Conservation (phyloP, 208 protist genomes). For the Leishmania gerbilli region DNA sequence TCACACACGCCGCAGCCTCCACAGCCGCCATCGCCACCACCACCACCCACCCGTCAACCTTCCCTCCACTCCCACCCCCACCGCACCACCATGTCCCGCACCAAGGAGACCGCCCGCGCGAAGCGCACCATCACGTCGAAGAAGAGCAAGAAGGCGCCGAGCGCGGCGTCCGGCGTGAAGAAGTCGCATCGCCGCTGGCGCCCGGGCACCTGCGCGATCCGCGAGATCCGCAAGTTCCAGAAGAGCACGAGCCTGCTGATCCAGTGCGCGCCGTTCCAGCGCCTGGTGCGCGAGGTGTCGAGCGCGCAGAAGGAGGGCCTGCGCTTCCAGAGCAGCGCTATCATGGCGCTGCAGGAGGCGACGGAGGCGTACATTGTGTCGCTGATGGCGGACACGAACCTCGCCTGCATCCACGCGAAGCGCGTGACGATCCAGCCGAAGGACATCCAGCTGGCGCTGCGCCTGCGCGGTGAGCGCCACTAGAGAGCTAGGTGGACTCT, state of each 20-base stretch:
- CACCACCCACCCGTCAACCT: background rate
- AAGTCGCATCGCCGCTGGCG: slow-evolving; percentile 96
- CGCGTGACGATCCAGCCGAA: slow-evolving; percentile 87
- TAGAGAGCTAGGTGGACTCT: slow-evolving; percentile 10
- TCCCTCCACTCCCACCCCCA: background rate
- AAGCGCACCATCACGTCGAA: slow-evolving; percentile 97
- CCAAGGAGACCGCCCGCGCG: slow-evolving; percentile 97
- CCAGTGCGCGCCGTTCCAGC: slow-evolving; percentile 87
- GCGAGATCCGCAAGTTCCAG: slow-evolving; percentile 95
- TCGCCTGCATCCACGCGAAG: slow-evolving; percentile 86
- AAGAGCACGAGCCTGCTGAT: slow-evolving; percentile 89
- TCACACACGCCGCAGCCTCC: background rate
- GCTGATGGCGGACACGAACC: slow-evolving; percentile 93
- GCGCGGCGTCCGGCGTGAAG: slow-evolving; percentile 95
- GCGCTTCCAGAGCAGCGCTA: slow-evolving; percentile 86
- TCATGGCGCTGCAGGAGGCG: slow-evolving; percentile 90
- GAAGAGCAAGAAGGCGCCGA: slow-evolving; percentile 97
- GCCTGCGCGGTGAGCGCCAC: slow-evolving; percentile 60
- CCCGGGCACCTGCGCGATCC: slow-evolving; percentile 97
- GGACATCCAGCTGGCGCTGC: slow-evolving; percentile 63
- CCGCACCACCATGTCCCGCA: slow-evolving; percentile 91
- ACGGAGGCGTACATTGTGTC: slow-evolving; percentile 91
- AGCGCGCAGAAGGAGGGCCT: slow-evolving; percentile 79
- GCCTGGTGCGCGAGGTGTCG: slow-evolving; percentile 86
- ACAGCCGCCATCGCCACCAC: background rate